A percentile compares a stretch with the other conserved stretches of the same genome.
phyloP scores from a whole-genome alignment of 768 basidiomycete species.

The Hydnum rufescens region DNA sequence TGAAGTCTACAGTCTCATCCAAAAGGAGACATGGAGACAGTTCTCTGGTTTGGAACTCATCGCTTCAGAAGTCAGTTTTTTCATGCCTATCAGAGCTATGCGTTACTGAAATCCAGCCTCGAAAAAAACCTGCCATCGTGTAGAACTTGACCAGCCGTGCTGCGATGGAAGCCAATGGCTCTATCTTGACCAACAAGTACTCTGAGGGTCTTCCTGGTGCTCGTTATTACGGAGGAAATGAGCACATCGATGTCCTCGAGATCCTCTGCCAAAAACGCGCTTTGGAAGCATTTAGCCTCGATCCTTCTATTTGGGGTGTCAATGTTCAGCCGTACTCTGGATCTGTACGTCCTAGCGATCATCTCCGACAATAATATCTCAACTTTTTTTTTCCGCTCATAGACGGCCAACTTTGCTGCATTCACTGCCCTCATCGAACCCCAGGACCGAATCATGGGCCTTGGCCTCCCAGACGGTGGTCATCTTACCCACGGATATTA shows the following conservation, averaged over 20 bases:
- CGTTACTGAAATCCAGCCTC: not conserved
- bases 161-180: constrained; percentile 96
- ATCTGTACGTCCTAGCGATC: constrained; percentile 32
- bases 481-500: constrained; percentile 97
- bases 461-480: constrained; percentile 93
- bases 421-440: constrained; percentile 91
- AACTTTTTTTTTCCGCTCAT: not conserved
- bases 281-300: constrained; percentile 87
- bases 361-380: not conserved
- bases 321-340: constrained; percentile 99
- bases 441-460: constrained; percentile 96
- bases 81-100: not conserved
- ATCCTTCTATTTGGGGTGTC: constrained; percentile 86
- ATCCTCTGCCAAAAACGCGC: constrained; percentile 88
- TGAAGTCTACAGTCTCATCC: constrained; percentile 90
- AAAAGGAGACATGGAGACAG: constrained; percentile 98
- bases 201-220: constrained; percentile 98
- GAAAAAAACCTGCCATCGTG: not conserved
- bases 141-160: constrained; percentile 94
- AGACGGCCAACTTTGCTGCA: constrained; percentile 61
- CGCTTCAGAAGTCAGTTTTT: constrained; percentile 65
- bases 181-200: constrained; percentile 97
- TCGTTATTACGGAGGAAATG: constrained; percentile 95
- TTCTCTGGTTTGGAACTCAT: constrained; percentile 96
- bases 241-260: constrained; percentile 94